phyloP scores from a whole-genome alignment of 2,329 filamentous ascomycete species.

The Coleophoma crateriformis region DNA sequence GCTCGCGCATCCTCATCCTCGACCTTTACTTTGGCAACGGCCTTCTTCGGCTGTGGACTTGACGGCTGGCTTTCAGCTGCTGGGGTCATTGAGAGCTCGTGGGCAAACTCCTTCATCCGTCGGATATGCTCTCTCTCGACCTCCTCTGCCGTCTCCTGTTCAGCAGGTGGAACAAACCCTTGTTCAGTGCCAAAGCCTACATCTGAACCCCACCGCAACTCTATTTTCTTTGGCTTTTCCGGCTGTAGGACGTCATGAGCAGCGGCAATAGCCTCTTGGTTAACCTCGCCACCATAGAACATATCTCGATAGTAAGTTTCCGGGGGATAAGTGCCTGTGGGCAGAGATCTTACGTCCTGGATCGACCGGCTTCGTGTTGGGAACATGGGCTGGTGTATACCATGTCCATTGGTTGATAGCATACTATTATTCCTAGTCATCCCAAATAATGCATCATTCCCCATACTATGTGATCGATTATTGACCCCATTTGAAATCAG shows the following conservation, averaged over 20 bases:
- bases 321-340: slow-evolving; percentile 7
- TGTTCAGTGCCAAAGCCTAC: slow-evolving; percentile 52
- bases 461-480: slow-evolving; percentile 22
- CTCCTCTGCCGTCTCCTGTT: slow-evolving; percentile 52
- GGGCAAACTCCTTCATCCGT: slow-evolving; percentile 35
- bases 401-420: slow-evolving; percentile 10
- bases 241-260: not conserved
- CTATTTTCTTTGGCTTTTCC: slow-evolving; percentile 26
- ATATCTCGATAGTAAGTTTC: slow-evolving; percentile 16
- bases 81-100: not conserved
- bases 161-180: slow-evolving; percentile 51
- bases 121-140: slow-evolving; percentile 50
- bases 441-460: slow-evolving; percentile 16
- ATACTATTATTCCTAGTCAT: slow-evolving; percentile 8
- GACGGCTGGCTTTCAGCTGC: slow-evolving; percentile 51
- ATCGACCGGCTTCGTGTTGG: slow-evolving; percentile 10
- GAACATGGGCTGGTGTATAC: slow-evolving; percentile 19
- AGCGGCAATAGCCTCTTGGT: not conserved
- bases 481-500: slow-evolving; percentile 37
- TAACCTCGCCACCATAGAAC: slow-evolving; percentile 12
- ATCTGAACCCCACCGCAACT: slow-evolving; percentile 64
- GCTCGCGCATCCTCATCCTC: slow-evolving; percentile 35
- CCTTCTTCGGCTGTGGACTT: slow-evolving; percentile 38
- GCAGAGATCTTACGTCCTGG: not conserved
- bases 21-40: slow-evolving; percentile 19